These are phyloP conservation scores for Pythium vanterpoolii DNA, from an alignment of 352 stramenopile genomes.

Conservation along the genomic window DNA sequence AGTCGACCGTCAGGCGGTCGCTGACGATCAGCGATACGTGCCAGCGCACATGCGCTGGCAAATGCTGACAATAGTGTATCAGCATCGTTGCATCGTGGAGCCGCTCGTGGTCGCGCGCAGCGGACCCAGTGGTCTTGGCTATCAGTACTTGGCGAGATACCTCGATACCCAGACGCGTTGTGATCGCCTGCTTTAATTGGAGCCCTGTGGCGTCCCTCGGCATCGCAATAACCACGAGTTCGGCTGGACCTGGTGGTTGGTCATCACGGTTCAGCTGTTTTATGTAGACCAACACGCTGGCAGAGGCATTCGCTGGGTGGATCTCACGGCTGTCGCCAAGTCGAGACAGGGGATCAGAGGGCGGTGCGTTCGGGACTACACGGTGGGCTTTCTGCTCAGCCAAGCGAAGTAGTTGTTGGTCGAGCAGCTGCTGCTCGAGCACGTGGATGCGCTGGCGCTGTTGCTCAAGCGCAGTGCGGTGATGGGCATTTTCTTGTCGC, in stretches of 20 bases:
- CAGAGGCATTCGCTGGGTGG: neutral
- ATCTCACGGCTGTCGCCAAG: neutral
- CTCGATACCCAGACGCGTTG: neutral
- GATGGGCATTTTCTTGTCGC: neutral
- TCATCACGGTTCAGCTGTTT: conserved; percentile 11
- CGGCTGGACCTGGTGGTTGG: neutral
- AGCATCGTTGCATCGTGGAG: conserved; percentile 10
- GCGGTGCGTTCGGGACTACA: neutral
- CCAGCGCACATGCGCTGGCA: neutral
- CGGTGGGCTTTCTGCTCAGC: neutral
- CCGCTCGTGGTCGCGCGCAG: conserved; percentile 8
- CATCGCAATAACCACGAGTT: conserved; percentile 11
- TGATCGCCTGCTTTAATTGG: conserved; percentile 16
- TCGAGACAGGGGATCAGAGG: neutral
- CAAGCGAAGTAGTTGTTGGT: conserved; percentile 47
- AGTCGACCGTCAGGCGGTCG: conserved; percentile 9
- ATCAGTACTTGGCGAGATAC: conserved; percentile 12
- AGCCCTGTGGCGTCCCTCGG: neutral
- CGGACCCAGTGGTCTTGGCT: neutral
- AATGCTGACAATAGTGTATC: neutral
- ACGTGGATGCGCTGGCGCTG: conserved; percentile 55
- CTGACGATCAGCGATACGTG: conserved; percentile 19
- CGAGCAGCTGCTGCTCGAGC: conserved; percentile 63
- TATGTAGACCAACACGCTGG: conserved; percentile 13
- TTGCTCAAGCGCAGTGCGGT: conserved; percentile 14